Evolutionary conservation across 1,284 basidiomycete species (phyloP).

Genomic region (Vanrija sp.): DNA sequence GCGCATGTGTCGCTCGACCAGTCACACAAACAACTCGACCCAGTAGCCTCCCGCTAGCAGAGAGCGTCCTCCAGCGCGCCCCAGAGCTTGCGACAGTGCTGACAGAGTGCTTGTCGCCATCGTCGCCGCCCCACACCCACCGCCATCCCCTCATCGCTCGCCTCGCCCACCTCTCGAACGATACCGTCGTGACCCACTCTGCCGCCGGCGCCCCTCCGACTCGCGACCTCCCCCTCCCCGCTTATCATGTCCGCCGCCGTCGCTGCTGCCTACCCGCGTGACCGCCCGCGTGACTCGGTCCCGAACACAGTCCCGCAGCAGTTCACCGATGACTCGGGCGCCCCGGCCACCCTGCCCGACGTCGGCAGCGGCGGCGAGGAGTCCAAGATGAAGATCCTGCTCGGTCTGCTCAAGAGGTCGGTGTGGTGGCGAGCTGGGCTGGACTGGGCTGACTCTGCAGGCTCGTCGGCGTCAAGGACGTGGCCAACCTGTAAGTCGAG

Average conservation of each 20-base stretch:
- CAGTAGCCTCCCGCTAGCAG: too few relatives aligned
- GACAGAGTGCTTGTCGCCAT: too few relatives aligned
- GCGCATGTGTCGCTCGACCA: too few relatives aligned
- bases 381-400: conserved; percentile 84
- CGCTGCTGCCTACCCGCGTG: too few relatives aligned
- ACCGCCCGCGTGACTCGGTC: too few relatives aligned
- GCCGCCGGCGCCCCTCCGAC: neutral
- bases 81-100: too few relatives aligned
- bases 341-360: conserved; percentile 65
- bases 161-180: too few relatives aligned
- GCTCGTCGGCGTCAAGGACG: conserved; percentile 70
- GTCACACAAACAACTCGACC: too few relatives aligned
- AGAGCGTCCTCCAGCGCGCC: too few relatives aligned
- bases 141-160: neutral
- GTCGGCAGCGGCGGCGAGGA: conserved; percentile 70
- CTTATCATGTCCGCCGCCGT: neutral
- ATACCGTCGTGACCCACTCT: too few relatives aligned
- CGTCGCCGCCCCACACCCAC: neutral
- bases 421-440: conserved; percentile 40
- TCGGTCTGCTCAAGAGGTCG: conserved; percentile 79
- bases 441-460: conserved; percentile 18
- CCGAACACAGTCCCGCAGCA: conserved; percentile 22
- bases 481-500: conserved; percentile 73
- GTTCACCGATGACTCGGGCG: conserved; percentile 46
- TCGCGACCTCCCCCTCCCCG: neutral